These are phyloP conservation scores for Spatholobus suberectus DNA, from an alignment of 306 rosid species.

Conservation along the genomic window DNA sequence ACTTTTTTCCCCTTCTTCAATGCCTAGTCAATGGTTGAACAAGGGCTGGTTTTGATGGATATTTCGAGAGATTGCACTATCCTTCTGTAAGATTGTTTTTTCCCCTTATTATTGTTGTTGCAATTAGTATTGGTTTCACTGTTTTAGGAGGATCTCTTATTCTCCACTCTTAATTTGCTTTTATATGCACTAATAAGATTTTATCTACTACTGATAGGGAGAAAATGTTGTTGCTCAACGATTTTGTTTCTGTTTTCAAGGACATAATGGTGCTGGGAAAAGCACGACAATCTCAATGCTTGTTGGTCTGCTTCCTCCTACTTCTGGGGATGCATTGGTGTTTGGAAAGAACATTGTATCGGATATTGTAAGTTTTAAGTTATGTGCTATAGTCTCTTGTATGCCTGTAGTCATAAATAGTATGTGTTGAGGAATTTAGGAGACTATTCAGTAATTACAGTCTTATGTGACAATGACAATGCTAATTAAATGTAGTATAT, in stretches of 20 bases:
- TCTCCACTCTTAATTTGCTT: conserved; percentile 7
- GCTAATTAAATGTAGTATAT: not conserved
- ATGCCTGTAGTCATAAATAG: not conserved
- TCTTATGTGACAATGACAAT: conserved; percentile 14
- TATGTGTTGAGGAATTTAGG: not conserved
- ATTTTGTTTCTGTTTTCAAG: conserved; percentile 54
- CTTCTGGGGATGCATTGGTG: conserved; percentile 93
- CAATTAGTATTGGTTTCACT: not conserved
- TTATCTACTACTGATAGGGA: not conserved
- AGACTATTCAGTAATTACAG: not conserved
- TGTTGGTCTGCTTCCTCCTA: conserved; percentile 92
- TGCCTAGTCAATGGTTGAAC: not conserved
- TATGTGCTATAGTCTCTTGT: not conserved
- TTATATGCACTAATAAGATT: conserved; percentile 17
- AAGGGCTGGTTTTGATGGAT: not conserved
- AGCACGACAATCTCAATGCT: conserved; percentile 98
- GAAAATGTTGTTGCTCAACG: conserved; percentile 8
- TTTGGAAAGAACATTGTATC: conserved; percentile 82
- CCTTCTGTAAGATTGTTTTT: not conserved
- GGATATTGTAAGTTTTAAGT: conserved; percentile 74
- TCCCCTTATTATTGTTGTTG: not conserved
- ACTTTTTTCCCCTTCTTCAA: not conserved
- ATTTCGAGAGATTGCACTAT: not conserved
- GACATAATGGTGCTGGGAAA: conserved; percentile 99
- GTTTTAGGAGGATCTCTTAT: conserved; percentile 8